phyloP scores from a whole-genome alignment of 2,329 filamentous ascomycete genomes.

The Camillea tinctor region DNA sequence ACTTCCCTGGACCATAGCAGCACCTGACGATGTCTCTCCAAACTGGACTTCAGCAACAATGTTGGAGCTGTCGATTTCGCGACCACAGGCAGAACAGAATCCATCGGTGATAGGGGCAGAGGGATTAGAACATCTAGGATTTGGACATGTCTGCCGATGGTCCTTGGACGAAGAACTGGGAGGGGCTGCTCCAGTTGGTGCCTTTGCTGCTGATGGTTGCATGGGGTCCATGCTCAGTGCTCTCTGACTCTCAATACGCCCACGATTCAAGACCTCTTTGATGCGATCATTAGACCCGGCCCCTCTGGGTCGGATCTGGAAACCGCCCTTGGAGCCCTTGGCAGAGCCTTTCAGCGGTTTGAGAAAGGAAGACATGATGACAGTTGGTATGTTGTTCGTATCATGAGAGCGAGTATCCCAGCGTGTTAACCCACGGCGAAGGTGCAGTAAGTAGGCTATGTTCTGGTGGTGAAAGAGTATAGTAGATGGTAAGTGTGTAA shows the following conservation, averaged over 20 bases:
- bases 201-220: too few species aligned
- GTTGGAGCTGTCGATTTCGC: constrained; percentile 78
- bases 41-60: constrained; percentile 93
- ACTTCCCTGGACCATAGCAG: constrained; percentile 86
- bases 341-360: constrained; percentile 38
- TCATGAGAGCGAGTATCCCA: neutral
- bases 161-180: constrained; percentile 19
- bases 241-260: constrained; percentile 25
- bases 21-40: constrained; percentile 81
- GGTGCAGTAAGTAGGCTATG: too few species aligned
- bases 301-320: constrained; percentile 43
- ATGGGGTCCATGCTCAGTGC: constrained; percentile 21
- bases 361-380: constrained; percentile 47
- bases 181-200: constrained; percentile 8
- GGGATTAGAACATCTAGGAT: constrained; percentile 59
- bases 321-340: constrained; percentile 27
- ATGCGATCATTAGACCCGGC: constrained; percentile 51
- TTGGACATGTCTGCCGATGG: constrained; percentile 46
- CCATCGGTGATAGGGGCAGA: constrained; percentile 57
- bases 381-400: neutral
- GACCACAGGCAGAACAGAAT: constrained; percentile 81
- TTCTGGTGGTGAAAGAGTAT: constrained; percentile 1
- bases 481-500: constrained; percentile 5
- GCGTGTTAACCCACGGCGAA: neutral
- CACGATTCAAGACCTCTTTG: constrained; percentile 40